Conservation (phyloP, 176 grass and related monocot species). For the Juncus effusus region DNA sequence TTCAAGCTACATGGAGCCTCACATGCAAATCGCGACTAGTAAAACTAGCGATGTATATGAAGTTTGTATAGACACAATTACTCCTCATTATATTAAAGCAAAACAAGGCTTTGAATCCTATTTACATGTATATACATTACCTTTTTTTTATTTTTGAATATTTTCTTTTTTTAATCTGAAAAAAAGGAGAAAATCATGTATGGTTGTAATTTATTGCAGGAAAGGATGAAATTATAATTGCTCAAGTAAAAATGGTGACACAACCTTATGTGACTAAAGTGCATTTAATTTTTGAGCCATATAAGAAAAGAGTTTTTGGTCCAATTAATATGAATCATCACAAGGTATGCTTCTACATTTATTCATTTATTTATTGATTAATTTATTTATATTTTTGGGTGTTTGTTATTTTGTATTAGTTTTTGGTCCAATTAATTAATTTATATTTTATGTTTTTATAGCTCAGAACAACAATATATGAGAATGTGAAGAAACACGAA, state of each 20-base stretch:
- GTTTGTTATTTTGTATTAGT: too few relatives aligned
- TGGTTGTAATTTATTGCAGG: not conserved
- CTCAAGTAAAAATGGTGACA: not conserved
- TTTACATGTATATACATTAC: not conserved
- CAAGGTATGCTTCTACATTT: too few relatives aligned
- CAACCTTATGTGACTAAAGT: too few relatives aligned
- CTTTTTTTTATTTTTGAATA: too few relatives aligned
- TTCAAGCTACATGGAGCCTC: too few relatives aligned
- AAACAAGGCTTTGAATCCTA: not conserved
- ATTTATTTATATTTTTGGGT: too few relatives aligned
- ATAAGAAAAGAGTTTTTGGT: not conserved
- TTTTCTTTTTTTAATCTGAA: too few relatives aligned
- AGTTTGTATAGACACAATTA: conserved; percentile 1
- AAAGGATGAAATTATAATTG: conserved; percentile 7
- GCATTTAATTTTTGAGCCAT: too few relatives aligned
- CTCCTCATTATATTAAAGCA: conserved; percentile 3
- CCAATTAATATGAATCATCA: not conserved
- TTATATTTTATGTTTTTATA: conserved; percentile 13
- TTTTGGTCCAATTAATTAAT: not conserved
- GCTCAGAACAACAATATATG: conserved; percentile 17
- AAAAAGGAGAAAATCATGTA: not conserved
- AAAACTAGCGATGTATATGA: conserved; percentile 12
- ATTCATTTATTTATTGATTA: too few relatives aligned
- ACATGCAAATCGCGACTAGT: not conserved
- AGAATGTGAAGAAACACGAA: conserved; percentile 27